Percentiles rank a stretch among this genome's conserved stretches.
Conservation (phyloP, 345 rosid genomes). For the Salix udensis region DNA sequence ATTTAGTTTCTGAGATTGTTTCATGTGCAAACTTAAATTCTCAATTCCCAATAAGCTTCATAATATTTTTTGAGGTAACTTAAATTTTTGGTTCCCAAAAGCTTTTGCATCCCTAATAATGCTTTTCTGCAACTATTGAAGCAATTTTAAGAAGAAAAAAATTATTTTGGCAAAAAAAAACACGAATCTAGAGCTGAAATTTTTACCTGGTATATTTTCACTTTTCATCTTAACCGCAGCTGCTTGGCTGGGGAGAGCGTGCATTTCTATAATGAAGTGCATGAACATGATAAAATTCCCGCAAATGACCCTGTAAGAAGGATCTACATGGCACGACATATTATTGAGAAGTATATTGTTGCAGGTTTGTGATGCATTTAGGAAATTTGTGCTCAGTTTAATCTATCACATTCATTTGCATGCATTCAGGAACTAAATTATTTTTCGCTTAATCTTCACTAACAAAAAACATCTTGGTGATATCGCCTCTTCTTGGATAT, state of each 20-base stretch:
- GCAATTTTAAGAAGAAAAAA: neutral
- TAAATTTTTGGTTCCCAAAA: too few relatives aligned
- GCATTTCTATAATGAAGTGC: slow-evolving; percentile 83
- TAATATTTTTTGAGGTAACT: too few relatives aligned
- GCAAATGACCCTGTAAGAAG: slow-evolving; percentile 57
- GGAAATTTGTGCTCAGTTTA: neutral
- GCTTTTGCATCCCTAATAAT: too few relatives aligned
- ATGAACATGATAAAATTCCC: slow-evolving; percentile 71
- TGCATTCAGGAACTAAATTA: neutral
- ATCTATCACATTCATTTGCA: neutral
- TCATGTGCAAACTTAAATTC: too few relatives aligned
- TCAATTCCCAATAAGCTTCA: too few relatives aligned
- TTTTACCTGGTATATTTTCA: neutral
- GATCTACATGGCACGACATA: slow-evolving; percentile 88
- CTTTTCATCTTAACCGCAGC: slow-evolving; percentile 36
- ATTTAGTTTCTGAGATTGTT: too few relatives aligned
- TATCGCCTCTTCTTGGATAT: neutral
- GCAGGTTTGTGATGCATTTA: slow-evolving; percentile 47
- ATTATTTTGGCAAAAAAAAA: neutral
- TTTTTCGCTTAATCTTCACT: too few relatives aligned
- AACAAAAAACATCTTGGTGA: too few relatives aligned
- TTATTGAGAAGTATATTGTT: slow-evolving; percentile 67
- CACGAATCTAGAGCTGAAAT: neutral
- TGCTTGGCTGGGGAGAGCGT: slow-evolving; percentile 88
- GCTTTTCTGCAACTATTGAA: too few relatives aligned